Percentiles rank a stretch among this genome's conserved stretches.
These are phyloP conservation scores for Magnolia changhungtana DNA, from an alignment of 164 flowering plant genomes.

Conservation along the genomic window DNA sequence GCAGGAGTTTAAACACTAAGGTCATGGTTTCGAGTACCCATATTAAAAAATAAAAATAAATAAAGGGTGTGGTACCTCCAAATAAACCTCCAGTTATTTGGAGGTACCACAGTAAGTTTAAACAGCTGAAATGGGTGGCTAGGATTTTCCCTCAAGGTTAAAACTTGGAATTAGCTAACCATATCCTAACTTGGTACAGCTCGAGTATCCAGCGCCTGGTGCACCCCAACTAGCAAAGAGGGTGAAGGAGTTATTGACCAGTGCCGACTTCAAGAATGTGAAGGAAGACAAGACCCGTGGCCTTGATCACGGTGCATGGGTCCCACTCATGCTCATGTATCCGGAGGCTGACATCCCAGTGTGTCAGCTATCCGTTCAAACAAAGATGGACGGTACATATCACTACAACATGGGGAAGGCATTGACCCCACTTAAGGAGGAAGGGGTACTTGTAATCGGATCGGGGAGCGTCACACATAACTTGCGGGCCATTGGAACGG, in stretches of 20 bases:
- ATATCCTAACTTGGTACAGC: slow-evolving; percentile 23
- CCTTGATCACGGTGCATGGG: slow-evolving; percentile 93
- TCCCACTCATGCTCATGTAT: slow-evolving; percentile 82
- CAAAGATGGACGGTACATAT: slow-evolving; percentile 44
- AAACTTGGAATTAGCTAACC: no score
- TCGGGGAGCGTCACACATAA: slow-evolving; percentile 84
- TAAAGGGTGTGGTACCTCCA: no score
- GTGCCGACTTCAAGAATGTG: slow-evolving; percentile 42
- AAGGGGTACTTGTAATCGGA: slow-evolving; percentile 80
- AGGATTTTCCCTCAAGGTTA: no score
- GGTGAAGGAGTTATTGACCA: slow-evolving; percentile 56
- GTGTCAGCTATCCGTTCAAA: slow-evolving; percentile 75
- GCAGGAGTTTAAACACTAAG: no score
- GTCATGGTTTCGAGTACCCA: no score
- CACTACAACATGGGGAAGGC: slow-evolving; percentile 84
- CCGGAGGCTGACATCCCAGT: slow-evolving; percentile 82
- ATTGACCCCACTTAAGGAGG: slow-evolving; percentile 67
- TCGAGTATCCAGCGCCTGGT: slow-evolving; percentile 86
- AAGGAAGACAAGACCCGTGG: slow-evolving; percentile 65
- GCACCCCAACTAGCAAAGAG: slow-evolving; percentile 58
- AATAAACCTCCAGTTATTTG: no score
- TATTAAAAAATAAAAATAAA: no score
- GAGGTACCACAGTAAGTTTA: no score
- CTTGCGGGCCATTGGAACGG: slow-evolving; percentile 27
- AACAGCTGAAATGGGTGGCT: no score